Evolutionary conservation across 176 grass and related monocot genomes (phyloP), one percentile per base, ranked within the genome.

Genomic region (Rhynchospora pubera): DNA sequence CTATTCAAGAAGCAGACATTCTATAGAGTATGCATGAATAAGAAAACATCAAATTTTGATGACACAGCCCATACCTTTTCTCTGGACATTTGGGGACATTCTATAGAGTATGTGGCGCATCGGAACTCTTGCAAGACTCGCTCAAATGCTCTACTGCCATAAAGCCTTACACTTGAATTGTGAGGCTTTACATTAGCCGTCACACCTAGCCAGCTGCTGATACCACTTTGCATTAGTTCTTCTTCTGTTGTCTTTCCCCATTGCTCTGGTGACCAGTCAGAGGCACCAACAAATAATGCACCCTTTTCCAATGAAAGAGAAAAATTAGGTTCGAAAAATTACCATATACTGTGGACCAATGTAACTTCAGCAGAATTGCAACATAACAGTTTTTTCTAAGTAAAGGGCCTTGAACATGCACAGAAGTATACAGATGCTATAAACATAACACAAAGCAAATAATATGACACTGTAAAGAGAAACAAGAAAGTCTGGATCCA

Each of bases 71-170:
- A 30, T 55, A 99, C 97, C 90, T 96, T 99, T 77, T 99, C 93
- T 76, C 93, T 93, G 69, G 97, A 99, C 15, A 99, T 87, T 83
- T 90, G 93, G 46, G 97, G 97, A 71, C 87, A 99, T 57, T 96
- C 93, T 64, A 99, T 91, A 46, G 97, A 99, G 78, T 93, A 99
- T 68, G 97, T 93, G 44, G 89, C 93, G 66, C 93, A 90, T 82
- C 87, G 93, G 78, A 99, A 99, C 82, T 99, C 97, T 78, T 96
- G 88, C 89, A 99, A 89, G 67, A 87, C 93, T 83, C 97, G 92
- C 88, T 99, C 93, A 89, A 99, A 99, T 78, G 93, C 97, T 26
- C 93, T 93, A 78, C 97, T 91, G 4, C 97, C 97, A 86, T 96
- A 96, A 22, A 99, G 67, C 86, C 85, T 99, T 82, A 99, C 91